Percentiles rank a stretch among this genome's conserved stretches.
phyloP scores from a whole-genome alignment of 2,329 filamentous ascomycete genomes.

The Cladosporium sp. region DNA sequence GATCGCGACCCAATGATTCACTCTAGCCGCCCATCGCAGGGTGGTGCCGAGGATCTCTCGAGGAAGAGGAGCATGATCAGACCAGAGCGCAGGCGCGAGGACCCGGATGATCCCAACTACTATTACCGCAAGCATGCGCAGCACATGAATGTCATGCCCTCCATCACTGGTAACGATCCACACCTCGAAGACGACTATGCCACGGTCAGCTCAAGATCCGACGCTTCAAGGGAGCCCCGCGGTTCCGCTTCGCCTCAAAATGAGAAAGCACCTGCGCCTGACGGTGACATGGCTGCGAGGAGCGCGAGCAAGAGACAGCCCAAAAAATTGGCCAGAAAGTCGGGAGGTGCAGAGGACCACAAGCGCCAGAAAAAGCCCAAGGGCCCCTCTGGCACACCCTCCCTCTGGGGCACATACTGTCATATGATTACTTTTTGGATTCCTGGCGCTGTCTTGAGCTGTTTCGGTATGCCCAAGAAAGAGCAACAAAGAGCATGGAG shows the following conservation, averaged over 20 bases:
- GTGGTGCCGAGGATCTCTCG: slow-evolving; percentile 42
- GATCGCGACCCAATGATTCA: slow-evolving; percentile 49
- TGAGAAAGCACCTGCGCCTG: slow-evolving; percentile 22
- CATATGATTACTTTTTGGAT: slow-evolving; percentile 91
- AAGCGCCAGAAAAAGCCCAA: slow-evolving; percentile 50
- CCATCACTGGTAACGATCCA: slow-evolving; percentile 87
- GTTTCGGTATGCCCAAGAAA: slow-evolving; percentile 78
- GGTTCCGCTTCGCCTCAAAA: slow-evolving; percentile 36
- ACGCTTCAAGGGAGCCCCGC: slow-evolving; percentile 39
- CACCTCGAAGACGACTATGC: slow-evolving; percentile 61
- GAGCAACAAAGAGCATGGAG: slow-evolving; percentile 91
- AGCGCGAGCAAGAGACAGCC: slow-evolving; percentile 28
- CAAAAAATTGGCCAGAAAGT: slow-evolving; percentile 52
- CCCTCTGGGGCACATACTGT: slow-evolving; percentile 93
- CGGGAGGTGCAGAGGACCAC: slow-evolving; percentile 63
- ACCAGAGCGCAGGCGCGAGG: slow-evolving; percentile 81
- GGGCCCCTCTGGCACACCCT: slow-evolving; percentile 69
- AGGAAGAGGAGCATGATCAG: slow-evolving; percentile 86
- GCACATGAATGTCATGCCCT: slow-evolving; percentile 85
- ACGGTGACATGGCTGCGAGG: slow-evolving; percentile 23
- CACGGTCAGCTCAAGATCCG: slow-evolving; percentile 55
- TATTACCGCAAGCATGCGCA: slow-evolving; percentile 93
- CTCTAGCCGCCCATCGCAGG: slow-evolving; percentile 16
- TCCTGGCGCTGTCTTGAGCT: slow-evolving; percentile 76
- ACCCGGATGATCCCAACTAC: slow-evolving; percentile 87